Evolutionary conservation across 805 yeast genomes (phyloP).

Genomic region (Candida peoriensis): DNA sequence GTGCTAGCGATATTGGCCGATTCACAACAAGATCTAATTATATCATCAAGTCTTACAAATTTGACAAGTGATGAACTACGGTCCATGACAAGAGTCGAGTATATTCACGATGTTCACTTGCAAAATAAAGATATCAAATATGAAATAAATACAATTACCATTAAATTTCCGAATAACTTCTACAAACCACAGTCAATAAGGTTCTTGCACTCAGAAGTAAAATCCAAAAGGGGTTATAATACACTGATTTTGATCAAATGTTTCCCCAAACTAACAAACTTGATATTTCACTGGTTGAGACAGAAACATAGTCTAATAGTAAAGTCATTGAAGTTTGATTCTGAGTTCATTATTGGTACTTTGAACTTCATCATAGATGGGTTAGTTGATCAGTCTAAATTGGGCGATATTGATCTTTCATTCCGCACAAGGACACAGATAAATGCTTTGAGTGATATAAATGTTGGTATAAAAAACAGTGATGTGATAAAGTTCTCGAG

Average conservation of each 20-base stretch:
- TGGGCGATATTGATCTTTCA: slow-evolving; percentile 25
- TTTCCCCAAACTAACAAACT: slow-evolving; percentile 13
- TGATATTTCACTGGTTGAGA: slow-evolving; percentile 27
- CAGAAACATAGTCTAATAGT: slow-evolving; percentile 21
- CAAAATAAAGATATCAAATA: slow-evolving; percentile 3
- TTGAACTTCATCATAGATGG: slow-evolving; percentile 21
- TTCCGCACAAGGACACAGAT: slow-evolving; percentile 21
- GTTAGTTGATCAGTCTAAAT: slow-evolving; percentile 10
- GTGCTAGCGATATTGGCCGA: slow-evolving; percentile 19
- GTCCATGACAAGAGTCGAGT: slow-evolving; percentile 11
- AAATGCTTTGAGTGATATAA: slow-evolving; percentile 20
- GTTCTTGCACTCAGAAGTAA: slow-evolving; percentile 4
- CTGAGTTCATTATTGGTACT: slow-evolving; percentile 20
- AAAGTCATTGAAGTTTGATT: slow-evolving; percentile 22
- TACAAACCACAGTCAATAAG: slow-evolving; percentile 16
- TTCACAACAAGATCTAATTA: slow-evolving; percentile 19
- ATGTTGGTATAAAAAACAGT: slow-evolving; percentile 22
- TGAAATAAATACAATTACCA: slow-evolving; percentile 5
- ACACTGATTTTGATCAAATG: slow-evolving; percentile 11
- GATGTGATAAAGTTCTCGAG: slow-evolving; percentile 21
- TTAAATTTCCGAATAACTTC: slow-evolving; percentile 18
- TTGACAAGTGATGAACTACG: slow-evolving; percentile 14
- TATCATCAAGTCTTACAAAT: slow-evolving; percentile 13
- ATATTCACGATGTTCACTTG: slow-evolving; percentile 3
- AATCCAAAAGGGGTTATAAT: slow-evolving; percentile 5